Conservation (phyloP, 257 asterid genomes). For the Penstemon barbatus region DNA sequence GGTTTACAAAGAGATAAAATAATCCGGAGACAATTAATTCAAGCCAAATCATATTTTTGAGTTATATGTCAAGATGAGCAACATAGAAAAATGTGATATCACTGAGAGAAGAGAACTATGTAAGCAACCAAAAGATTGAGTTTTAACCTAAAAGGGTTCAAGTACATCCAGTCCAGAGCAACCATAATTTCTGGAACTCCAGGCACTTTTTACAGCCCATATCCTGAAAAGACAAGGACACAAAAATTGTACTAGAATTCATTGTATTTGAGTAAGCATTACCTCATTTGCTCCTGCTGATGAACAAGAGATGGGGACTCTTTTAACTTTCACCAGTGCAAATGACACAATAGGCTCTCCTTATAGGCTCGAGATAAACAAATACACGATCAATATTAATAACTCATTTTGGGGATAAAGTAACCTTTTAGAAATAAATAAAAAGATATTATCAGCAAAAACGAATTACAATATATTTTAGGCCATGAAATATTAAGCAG, state of each 20-base stretch:
- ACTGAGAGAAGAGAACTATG: not conserved
- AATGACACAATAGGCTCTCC: not conserved
- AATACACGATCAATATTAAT: not conserved
- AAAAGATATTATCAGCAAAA: not conserved
- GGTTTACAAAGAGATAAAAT: no score
- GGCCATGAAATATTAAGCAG: not conserved
- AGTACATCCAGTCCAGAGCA: not conserved
- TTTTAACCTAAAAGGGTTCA: not conserved
- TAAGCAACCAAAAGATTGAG: conserved; percentile 4
- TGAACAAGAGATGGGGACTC: not conserved
- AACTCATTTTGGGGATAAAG: not conserved
- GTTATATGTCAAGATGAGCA: no score
- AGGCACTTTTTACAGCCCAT: not conserved
- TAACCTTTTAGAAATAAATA: not conserved
- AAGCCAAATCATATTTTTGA: no score
- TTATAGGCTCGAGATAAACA: not conserved
- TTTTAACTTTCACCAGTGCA: not conserved
- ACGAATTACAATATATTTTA: not conserved
- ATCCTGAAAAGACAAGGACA: not conserved
- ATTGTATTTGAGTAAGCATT: not conserved
- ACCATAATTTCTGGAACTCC: not conserved
- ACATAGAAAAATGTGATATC: no score
- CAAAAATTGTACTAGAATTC: not conserved
- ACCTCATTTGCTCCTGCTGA: not conserved
- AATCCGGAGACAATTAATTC: no score